A percentile compares a stretch with the other conserved stretches of the same genome.
phyloP scores from a whole-genome alignment of 768 basidiomycete species.

The Cystobasidium tubakii region DNA sequence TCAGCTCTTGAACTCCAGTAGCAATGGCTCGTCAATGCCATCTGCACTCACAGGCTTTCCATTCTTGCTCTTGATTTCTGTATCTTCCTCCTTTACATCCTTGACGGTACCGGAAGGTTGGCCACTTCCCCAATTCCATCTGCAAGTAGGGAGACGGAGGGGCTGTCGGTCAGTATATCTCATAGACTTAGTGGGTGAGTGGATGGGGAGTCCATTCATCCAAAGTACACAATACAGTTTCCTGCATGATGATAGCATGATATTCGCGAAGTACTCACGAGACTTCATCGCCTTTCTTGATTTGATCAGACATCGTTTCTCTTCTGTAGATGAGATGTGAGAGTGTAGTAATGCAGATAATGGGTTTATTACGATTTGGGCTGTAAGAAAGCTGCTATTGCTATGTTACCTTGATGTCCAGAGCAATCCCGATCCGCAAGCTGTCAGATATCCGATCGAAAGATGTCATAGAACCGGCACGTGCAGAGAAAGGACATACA shows the following conservation, averaged over 20 bases:
- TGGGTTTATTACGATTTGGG: too few species aligned
- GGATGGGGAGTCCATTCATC: too few species aligned
- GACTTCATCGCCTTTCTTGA: conserved; percentile 29
- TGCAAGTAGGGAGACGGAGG: background rate
- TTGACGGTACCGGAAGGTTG: conserved; percentile 26
- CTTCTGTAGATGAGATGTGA: background rate
- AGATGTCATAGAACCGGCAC: too few species aligned
- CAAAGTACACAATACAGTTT: background rate
- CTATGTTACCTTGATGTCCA: too few species aligned
- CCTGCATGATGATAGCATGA: background rate
- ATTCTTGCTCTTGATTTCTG: conserved; percentile 33
- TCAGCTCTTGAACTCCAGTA: too few species aligned
- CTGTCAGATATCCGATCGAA: too few species aligned
- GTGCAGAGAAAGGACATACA: too few species aligned
- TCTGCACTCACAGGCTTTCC: conserved; percentile 19
- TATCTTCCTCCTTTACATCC: conserved; percentile 26
- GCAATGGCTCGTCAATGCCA: too few species aligned
- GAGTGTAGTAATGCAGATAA: background rate
- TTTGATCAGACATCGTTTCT: conserved; percentile 25
- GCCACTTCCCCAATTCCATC: conserved; percentile 34
- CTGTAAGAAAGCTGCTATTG: too few species aligned
- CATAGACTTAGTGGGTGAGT: background rate
- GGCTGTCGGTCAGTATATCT: too few species aligned
- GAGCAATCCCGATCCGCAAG: too few species aligned
- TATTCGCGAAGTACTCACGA: conserved; percentile 7